Evolutionary conservation across 495 filamentous ascomycete species (phyloP).

Genomic region (Pyrenopolyporus hunteri): DNA sequence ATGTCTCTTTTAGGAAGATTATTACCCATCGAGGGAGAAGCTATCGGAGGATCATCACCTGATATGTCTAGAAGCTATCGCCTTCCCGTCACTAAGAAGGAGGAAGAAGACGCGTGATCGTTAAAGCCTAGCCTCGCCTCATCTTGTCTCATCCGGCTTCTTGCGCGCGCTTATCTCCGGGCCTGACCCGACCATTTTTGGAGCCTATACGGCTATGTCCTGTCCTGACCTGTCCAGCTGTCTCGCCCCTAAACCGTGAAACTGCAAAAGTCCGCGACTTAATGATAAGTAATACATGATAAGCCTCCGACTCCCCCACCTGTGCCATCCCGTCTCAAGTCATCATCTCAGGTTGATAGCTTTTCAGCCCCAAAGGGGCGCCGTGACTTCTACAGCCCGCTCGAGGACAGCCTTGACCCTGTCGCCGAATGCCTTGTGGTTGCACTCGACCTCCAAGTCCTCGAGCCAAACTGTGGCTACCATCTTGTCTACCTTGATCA

Average conservation of each 20-base stretch:
- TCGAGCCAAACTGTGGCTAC: slow-evolving; percentile 91
- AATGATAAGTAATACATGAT: slow-evolving; percentile 4
- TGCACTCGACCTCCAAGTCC: slow-evolving; percentile 85
- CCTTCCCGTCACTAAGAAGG: background rate
- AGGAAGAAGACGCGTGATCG: background rate
- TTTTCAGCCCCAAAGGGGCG: slow-evolving; percentile 65
- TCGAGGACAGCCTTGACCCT: slow-evolving; percentile 88
- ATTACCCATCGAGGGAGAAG: no score
- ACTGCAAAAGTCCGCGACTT: background rate
- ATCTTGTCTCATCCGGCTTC: background rate
- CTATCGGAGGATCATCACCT: no score
- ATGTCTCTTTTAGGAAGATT: no score
- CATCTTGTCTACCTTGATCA: slow-evolving; percentile 86
- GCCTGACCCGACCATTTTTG: background rate
- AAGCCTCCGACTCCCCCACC: background rate
- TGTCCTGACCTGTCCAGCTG: background rate
- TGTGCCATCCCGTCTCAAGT: background rate
- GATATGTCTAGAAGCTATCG: no score
- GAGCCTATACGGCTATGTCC: background rate
- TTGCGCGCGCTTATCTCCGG: background rate
- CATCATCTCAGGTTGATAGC: background rate
- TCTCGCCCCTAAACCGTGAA: background rate
- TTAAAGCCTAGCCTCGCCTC: slow-evolving; percentile 3
- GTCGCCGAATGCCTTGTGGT: slow-evolving; percentile 72
- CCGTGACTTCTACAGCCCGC: slow-evolving; percentile 86